phyloP scores from a whole-genome alignment of 352 stramenopile species.

The Phytophthora pseudosyringae region DNA sequence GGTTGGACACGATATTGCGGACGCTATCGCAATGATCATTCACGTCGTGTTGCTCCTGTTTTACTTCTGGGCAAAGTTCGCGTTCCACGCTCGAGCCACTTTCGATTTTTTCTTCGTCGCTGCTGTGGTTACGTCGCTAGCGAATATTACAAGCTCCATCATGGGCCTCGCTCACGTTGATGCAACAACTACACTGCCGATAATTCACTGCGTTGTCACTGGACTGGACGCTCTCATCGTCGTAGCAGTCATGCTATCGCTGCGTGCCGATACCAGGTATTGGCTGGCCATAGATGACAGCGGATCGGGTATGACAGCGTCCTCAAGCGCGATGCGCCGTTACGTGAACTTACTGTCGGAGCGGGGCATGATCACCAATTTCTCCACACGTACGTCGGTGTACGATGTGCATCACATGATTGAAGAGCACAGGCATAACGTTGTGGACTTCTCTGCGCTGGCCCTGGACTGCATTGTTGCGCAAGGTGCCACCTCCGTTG shows the following conservation, averaged over 20 bases:
- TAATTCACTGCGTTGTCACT: slow-evolving; percentile 57
- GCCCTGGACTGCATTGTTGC: slow-evolving; percentile 80
- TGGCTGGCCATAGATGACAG: slow-evolving; percentile 86
- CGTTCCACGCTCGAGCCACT: slow-evolving; percentile 72
- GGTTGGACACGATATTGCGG: slow-evolving; percentile 50
- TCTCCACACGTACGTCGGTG: slow-evolving; percentile 87
- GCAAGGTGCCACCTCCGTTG: slow-evolving; percentile 82
- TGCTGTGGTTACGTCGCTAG: slow-evolving; percentile 52
- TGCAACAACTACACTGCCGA: slow-evolving; percentile 34
- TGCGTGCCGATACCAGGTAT: slow-evolving; percentile 84
- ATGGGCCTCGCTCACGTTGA: slow-evolving; percentile 48
- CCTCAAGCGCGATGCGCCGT: slow-evolving; percentile 67
- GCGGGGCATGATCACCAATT: slow-evolving; percentile 87
- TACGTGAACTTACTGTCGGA: slow-evolving; percentile 82
- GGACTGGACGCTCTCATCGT: slow-evolving; percentile 68
- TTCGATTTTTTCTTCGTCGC: slow-evolving; percentile 88
- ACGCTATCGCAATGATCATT: slow-evolving; percentile 59
- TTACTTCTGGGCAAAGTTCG: slow-evolving; percentile 85
- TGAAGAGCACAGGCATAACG: slow-evolving; percentile 81
- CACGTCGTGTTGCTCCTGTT: slow-evolving; percentile 66
- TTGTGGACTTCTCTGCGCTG: slow-evolving; percentile 82
- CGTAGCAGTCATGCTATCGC: slow-evolving; percentile 72
- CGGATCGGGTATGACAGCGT: slow-evolving; percentile 36
- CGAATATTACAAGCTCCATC: slow-evolving; percentile 57
- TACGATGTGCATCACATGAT: slow-evolving; percentile 92